phyloP scores from a whole-genome alignment of 1,284 basidiomycete genomes.

The Exobasidium rhododendri region DNA sequence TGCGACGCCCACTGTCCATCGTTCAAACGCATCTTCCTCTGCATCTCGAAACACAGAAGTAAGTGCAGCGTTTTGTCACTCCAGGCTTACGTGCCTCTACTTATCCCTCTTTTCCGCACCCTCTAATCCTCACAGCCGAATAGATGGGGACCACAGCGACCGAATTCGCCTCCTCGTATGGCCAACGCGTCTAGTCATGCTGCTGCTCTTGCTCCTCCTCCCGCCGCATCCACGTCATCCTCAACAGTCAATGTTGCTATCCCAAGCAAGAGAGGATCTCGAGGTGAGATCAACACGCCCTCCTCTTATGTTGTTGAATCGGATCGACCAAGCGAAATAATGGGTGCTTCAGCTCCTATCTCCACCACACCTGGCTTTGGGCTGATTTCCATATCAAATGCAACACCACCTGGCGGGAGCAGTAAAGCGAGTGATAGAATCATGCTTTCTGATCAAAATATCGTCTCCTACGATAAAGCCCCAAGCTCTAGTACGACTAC shows the following conservation, averaged over 20 bases:
- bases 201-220: neutral
- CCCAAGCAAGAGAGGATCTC: neutral
- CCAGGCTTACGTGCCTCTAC: neutral
- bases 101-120: neutral
- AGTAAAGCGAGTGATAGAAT: neutral
- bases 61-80: neutral
- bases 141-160: neutral
- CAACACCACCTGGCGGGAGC: neutral
- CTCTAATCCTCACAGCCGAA: neutral
- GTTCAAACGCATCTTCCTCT: neutral
- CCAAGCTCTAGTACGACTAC: neutral
- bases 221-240: neutral
- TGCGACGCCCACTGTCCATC: neutral
- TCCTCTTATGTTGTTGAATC: neutral
- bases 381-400: neutral
- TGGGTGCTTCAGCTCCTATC: neutral
- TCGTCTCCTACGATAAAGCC: neutral
- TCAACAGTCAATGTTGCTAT: neutral
- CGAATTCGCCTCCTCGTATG: neutral
- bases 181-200: neutral
- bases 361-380: conserved; percentile 1
- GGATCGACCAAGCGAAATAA: neutral
- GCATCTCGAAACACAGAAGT: neutral
- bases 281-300: neutral
- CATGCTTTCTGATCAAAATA: neutral